A percentile compares a stretch with the other conserved stretches of the same genome.
Conservation (phyloP, 208 protist genomes). For the Trypanosoma scelopori region DNA sequence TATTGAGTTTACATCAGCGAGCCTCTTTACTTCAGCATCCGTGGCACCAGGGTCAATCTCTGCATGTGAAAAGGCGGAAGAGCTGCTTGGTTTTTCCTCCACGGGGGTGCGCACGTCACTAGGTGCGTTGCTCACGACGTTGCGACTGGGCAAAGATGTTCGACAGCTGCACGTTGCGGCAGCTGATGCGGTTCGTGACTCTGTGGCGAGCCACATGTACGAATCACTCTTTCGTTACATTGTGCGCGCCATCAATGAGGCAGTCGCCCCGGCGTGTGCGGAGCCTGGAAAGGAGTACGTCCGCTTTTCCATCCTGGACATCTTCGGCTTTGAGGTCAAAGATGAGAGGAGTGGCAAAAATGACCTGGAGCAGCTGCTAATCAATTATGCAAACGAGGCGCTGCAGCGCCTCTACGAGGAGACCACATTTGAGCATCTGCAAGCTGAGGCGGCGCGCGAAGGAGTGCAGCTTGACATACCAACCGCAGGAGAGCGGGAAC, state of each 20-base stretch:
- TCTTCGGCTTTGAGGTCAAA: constrained; percentile 30
- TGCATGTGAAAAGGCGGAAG: constrained; percentile 9
- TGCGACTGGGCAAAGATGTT: constrained; percentile 21
- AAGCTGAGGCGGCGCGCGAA: constrained; percentile 18
- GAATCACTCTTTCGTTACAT: constrained; percentile 27
- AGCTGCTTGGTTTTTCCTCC: constrained; percentile 14
- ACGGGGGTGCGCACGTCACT: constrained; percentile 3
- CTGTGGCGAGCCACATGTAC: constrained; percentile 18
- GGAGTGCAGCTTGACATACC: constrained; percentile 15
- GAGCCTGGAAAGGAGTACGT: background rate
- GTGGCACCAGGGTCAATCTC: constrained; percentile 2
- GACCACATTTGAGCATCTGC: constrained; percentile 15
- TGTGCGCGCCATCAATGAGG: constrained; percentile 8
- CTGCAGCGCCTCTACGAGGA: constrained; percentile 26
- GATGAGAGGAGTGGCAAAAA: constrained; percentile 17
- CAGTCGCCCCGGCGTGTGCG: background rate
- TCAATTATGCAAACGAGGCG: constrained; percentile 31
- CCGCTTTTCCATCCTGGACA: constrained; percentile 24
- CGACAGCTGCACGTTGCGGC: constrained; percentile 22
- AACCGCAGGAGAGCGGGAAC: background rate
- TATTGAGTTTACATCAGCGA: constrained; percentile 37
- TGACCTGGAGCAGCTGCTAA: constrained; percentile 27
- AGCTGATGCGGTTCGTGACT: constrained; percentile 18
- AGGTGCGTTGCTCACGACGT: constrained; percentile 12
- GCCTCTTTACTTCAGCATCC: constrained; percentile 20